Conservation (phyloP, 805 yeast genomes). For the Candida golubevii region DNA sequence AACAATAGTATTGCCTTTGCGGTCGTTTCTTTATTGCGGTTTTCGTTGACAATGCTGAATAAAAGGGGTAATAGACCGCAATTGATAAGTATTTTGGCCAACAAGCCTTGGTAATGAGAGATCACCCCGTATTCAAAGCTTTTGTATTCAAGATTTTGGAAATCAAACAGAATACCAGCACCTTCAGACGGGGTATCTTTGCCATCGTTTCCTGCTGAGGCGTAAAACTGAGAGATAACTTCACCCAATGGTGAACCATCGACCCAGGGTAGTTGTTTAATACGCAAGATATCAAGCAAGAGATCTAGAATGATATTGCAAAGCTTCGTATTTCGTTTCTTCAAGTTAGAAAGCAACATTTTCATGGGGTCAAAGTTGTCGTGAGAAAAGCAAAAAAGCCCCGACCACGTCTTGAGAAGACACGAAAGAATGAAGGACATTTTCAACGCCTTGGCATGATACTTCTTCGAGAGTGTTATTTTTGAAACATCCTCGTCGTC, state of each 20-base stretch:
- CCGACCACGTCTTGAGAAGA: slow-evolving; percentile 71
- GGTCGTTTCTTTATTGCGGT: slow-evolving; percentile 42
- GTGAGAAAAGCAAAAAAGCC: slow-evolving; percentile 60
- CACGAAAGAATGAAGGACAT: slow-evolving; percentile 56
- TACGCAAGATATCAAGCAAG: slow-evolving; percentile 61
- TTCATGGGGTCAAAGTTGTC: slow-evolving; percentile 52
- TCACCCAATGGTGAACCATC: slow-evolving; percentile 14
- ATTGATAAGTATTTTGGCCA: slow-evolving; percentile 50
- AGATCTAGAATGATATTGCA: slow-evolving; percentile 68
- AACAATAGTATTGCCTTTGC: slow-evolving; percentile 61
- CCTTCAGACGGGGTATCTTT: background rate
- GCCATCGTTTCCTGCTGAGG: slow-evolving; percentile 2
- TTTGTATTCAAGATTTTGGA: slow-evolving; percentile 19
- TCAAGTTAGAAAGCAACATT: slow-evolving; percentile 58
- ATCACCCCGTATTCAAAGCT: slow-evolving; percentile 42
- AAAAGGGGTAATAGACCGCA: slow-evolving; percentile 52
- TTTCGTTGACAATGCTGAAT: slow-evolving; percentile 36
- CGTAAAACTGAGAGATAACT: slow-evolving; percentile 10
- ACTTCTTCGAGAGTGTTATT: slow-evolving; percentile 7
- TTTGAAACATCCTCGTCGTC: slow-evolving; percentile 13
- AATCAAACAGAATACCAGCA: slow-evolving; percentile 2
- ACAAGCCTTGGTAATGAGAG: slow-evolving; percentile 63
- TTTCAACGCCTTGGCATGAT: slow-evolving; percentile 45
- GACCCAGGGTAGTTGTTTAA: slow-evolving; percentile 55
- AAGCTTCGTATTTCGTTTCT: slow-evolving; percentile 50